These are phyloP conservation scores for Meredithiella fracta DNA, from an alignment of 2,329 filamentous ascomycete genomes.

Conservation along the genomic window DNA sequence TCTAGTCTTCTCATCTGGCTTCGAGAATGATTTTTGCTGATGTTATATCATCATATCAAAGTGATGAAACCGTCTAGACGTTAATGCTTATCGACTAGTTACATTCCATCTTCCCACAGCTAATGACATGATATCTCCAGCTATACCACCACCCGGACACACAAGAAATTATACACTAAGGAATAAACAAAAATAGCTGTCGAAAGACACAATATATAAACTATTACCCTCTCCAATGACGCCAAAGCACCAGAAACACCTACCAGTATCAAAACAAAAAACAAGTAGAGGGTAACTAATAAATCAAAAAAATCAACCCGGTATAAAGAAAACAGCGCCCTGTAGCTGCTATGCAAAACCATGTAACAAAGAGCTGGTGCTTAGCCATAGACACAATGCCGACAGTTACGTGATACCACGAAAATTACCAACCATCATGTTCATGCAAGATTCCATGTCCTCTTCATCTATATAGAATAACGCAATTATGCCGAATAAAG, in stretches of 20 bases:
- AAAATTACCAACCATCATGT: too few relatives aligned
- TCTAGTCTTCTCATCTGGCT: constrained; percentile 2
- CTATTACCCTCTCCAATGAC: background rate
- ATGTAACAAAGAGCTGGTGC: background rate
- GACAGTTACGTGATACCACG: too few relatives aligned
- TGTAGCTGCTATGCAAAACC: constrained; percentile 7
- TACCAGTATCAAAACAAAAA: background rate
- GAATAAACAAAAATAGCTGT: background rate
- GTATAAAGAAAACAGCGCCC: constrained; percentile 4
- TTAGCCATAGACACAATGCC: too few relatives aligned
- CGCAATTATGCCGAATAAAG: background rate
- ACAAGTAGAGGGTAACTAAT: background rate
- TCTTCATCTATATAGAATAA: background rate
- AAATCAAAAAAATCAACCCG: constrained; percentile 8
- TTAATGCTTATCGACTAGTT: too few relatives aligned
- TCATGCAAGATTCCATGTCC: too few relatives aligned
- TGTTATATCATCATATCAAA: too few relatives aligned
- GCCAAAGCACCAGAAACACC: background rate
- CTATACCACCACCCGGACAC: background rate
- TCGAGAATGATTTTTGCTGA: background rate
- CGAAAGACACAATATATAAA: background rate
- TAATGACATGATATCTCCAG: too few relatives aligned
- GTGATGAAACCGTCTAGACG: too few relatives aligned
- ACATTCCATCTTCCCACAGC: too few relatives aligned
- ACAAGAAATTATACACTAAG: background rate